phyloP scores from a whole-genome alignment of 2,329 filamentous ascomycete species.

The Pyricularia pennisetigena region DNA sequence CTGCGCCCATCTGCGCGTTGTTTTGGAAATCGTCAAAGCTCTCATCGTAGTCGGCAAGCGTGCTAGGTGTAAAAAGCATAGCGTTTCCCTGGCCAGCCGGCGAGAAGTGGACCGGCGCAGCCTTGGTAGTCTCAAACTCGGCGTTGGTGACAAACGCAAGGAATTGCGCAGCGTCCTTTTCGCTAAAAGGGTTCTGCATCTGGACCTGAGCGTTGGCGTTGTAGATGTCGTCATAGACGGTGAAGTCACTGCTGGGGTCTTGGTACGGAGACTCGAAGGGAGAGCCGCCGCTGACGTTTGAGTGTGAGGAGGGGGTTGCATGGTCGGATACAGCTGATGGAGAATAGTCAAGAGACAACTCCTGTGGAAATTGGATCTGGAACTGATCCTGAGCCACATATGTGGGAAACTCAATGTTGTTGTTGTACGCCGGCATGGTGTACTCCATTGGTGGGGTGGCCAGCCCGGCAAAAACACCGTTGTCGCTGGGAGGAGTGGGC shows the following conservation, averaged over 20 bases:
- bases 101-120: conserved; percentile 47
- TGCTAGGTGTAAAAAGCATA: conserved; percentile 59
- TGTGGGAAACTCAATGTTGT: conserved; percentile 34
- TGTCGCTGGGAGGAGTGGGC: conserved; percentile 51
- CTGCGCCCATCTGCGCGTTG: conserved; percentile 34
- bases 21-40: conserved; percentile 45
- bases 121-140: conserved; percentile 28
- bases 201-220: conserved; percentile 45
- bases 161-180: conserved; percentile 32
- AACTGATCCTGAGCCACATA: conserved; percentile 40
- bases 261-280: conserved; percentile 35
- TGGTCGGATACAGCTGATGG: conserved; percentile 37
- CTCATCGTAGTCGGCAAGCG: conserved; percentile 53
- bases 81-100: conserved; percentile 58
- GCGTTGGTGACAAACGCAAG: conserved; percentile 23
- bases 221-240: conserved; percentile 54
- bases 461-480: conserved; percentile 32
- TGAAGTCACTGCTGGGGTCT: conserved; percentile 50
- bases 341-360: conserved; percentile 29
- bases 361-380: conserved; percentile 22
- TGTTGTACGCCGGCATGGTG: conserved; percentile 17
- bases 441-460: conserved; percentile 45
- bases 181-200: conserved; percentile 29
- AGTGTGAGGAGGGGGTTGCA: conserved; percentile 35
- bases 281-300: conserved; percentile 36